Evolutionary conservation across 305 asterid genomes (phyloP).

Genomic region (Fraxinus xanthoxyloides): DNA sequence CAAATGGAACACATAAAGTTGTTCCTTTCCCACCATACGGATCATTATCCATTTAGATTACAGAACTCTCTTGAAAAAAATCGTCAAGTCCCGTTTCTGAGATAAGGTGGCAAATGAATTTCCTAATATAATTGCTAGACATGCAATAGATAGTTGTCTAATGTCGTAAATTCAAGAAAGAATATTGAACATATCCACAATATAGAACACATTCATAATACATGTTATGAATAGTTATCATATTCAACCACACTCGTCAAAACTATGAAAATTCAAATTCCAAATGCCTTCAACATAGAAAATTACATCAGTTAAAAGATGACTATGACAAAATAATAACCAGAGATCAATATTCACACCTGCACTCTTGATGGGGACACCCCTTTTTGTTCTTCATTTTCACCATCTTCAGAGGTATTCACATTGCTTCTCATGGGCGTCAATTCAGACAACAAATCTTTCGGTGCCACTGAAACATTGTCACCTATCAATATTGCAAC

Average conservation of each 20-base stretch:
- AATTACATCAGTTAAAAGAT: not conserved
- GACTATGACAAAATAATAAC: not conserved
- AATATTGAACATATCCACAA: not conserved
- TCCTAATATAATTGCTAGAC: not conserved
- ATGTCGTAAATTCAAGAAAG: not conserved
- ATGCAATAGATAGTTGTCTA: not conserved
- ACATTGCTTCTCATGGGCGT: conserved; percentile 13
- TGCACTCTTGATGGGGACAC: conserved; percentile 17
- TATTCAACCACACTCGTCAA: conserved; percentile 20
- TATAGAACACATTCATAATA: not conserved
- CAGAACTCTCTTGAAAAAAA: not conserved
- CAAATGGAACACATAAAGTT: not conserved
- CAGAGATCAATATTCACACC: conserved; percentile 32
- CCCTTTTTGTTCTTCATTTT: conserved; percentile 18
- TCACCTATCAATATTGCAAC: conserved; percentile 54
- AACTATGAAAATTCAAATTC: conserved; percentile 2
- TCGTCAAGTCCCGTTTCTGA: not conserved
- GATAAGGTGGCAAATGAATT: not conserved
- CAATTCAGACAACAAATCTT: conserved; percentile 45
- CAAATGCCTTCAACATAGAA: not conserved
- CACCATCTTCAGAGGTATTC: conserved; percentile 27
- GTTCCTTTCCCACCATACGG: not conserved
- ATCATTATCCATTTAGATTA: not conserved
- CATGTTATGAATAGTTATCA: conserved; percentile 1
- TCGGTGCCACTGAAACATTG: conserved; percentile 40